A percentile compares a stretch with the other conserved stretches of the same genome.
Evolutionary conservation across 495 filamentous ascomycete species (phyloP).

Genomic region (Pseudotulostoma volvatum): DNA sequence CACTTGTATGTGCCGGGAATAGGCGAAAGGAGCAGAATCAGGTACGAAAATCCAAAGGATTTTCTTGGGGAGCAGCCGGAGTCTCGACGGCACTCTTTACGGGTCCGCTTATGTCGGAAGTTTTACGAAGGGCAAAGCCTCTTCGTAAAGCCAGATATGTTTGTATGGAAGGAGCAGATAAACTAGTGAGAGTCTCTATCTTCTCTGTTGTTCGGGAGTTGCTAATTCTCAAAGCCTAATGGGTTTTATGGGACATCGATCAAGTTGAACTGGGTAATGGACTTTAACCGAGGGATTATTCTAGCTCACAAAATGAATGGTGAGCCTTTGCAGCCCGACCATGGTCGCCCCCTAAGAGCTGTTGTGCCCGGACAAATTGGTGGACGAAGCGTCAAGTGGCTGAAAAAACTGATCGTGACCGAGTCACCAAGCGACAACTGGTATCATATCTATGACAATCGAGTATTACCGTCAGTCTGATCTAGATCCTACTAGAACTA

Average conservation of each 20-base stretch:
- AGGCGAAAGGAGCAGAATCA: constrained; percentile 88
- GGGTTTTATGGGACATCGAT: constrained; percentile 82
- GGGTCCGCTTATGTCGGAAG: constrained; percentile 58
- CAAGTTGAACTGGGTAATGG: constrained; percentile 79
- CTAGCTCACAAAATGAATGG: constrained; percentile 90
- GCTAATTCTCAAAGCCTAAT: constrained; percentile 46
- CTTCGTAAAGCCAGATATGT: constrained; percentile 61
- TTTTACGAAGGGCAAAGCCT: constrained; percentile 54
- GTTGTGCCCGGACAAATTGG: constrained; percentile 92
- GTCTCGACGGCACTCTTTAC: constrained; percentile 85
- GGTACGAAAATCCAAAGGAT: constrained; percentile 84
- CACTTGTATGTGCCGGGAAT: constrained; percentile 88
- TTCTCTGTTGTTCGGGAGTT: too few relatives aligned
- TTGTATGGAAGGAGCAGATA: constrained; percentile 88
- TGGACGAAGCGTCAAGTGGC: constrained; percentile 88
- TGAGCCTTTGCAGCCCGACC: constrained; percentile 66
- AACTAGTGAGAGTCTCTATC: constrained; percentile 40
- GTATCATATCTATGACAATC: constrained; percentile 94
- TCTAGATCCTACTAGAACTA: constrained; percentile 6
- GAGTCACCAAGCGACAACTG: constrained; percentile 74
- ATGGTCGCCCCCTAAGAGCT: constrained; percentile 69
- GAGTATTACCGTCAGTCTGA: constrained; percentile 53
- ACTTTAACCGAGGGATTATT: constrained; percentile 74
- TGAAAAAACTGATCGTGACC: constrained; percentile 71
- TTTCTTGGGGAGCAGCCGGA: constrained; percentile 88